phyloP scores from a whole-genome alignment of 805 yeast genomes.

The Barnettozyma pratensis region DNA sequence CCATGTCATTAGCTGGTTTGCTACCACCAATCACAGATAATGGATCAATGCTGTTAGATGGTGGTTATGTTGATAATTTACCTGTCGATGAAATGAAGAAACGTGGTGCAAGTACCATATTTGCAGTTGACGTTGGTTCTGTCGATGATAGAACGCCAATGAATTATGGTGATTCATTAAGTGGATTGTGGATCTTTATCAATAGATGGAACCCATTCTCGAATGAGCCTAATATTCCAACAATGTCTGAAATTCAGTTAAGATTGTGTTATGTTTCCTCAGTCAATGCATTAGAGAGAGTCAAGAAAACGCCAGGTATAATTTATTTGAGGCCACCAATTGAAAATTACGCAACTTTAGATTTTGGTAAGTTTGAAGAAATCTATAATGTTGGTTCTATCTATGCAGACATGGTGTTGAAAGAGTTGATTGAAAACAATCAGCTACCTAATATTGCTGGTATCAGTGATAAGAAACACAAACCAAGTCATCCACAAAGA shows the following conservation, averaged over 20 bases:
- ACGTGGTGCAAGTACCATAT: slow-evolving; percentile 77
- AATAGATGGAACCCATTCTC: slow-evolving; percentile 91
- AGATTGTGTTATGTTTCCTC: slow-evolving; percentile 92
- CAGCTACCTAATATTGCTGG: slow-evolving; percentile 64
- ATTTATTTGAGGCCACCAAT: slow-evolving; percentile 90
- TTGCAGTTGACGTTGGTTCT: slow-evolving; percentile 96
- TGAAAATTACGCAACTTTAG: slow-evolving; percentile 86
- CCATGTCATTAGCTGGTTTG: slow-evolving; percentile 93
- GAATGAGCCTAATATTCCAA: slow-evolving; percentile 80
- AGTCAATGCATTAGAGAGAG: slow-evolving; percentile 86
- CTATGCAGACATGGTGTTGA: slow-evolving; percentile 60
- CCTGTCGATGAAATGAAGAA: slow-evolving; percentile 91
- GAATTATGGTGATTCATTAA: slow-evolving; percentile 87
- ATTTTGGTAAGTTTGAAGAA: slow-evolving; percentile 88
- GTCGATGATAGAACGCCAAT: slow-evolving; percentile 87
- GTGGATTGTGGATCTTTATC: slow-evolving; percentile 86
- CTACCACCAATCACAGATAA: slow-evolving; percentile 84
- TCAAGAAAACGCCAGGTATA: slow-evolving; percentile 80
- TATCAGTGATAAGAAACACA: slow-evolving; percentile 27
- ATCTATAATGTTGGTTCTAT: slow-evolving; percentile 74
- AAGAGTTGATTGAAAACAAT: slow-evolving; percentile 45
- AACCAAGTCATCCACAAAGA: slow-evolving; percentile 37
- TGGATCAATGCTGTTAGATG: slow-evolving; percentile 92
- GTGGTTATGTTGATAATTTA: slow-evolving; percentile 91
- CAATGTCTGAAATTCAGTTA: slow-evolving; percentile 91